phyloP scores from a whole-genome alignment of 2,329 filamentous ascomycete genomes.

The Macrophomina tecta region DNA sequence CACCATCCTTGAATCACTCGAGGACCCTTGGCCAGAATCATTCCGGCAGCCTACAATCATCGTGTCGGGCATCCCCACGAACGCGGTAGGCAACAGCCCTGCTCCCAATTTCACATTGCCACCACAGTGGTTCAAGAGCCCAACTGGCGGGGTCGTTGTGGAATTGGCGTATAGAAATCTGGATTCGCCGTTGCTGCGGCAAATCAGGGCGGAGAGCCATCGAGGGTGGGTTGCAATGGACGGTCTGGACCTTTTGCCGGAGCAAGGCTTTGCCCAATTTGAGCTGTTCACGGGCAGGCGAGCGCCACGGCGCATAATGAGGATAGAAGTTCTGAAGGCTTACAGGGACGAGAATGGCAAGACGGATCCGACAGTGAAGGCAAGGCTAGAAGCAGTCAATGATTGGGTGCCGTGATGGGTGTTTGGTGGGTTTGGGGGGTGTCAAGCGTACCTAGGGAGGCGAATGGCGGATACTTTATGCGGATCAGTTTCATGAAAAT shows the following conservation, averaged over 20 bases:
- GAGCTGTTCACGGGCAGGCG: constrained; percentile 78
- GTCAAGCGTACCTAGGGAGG: too few species aligned
- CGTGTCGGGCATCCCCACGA: constrained; percentile 76
- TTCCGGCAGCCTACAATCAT: constrained; percentile 74
- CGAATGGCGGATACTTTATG: background rate
- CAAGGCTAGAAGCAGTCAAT: constrained; percentile 13
- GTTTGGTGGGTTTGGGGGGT: background rate
- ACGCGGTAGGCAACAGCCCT: constrained; percentile 67
- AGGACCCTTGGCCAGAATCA: constrained; percentile 68
- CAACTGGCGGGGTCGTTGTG: constrained; percentile 76
- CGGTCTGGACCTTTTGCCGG: constrained; percentile 75
- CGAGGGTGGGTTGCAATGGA: constrained; percentile 77
- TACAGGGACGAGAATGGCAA: constrained; percentile 22
- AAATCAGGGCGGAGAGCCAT: constrained; percentile 66
- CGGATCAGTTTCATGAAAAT: background rate
- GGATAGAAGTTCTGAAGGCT: constrained; percentile 60
- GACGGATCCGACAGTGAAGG: constrained; percentile 14
- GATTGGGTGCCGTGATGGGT: constrained; percentile 7
- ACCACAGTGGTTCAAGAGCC: constrained; percentile 70
- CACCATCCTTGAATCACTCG: constrained; percentile 63
- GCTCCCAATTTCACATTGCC: constrained; percentile 75
- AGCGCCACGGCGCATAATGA: constrained; percentile 74
- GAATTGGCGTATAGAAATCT: constrained; percentile 77
- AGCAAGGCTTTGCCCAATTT: constrained; percentile 82
- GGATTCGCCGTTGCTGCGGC: constrained; percentile 71